Base-by-base conservation (phyloP, 2,329 filamentous ascomycete genomes). In the Pestalotiopsis sp. region DNA sequence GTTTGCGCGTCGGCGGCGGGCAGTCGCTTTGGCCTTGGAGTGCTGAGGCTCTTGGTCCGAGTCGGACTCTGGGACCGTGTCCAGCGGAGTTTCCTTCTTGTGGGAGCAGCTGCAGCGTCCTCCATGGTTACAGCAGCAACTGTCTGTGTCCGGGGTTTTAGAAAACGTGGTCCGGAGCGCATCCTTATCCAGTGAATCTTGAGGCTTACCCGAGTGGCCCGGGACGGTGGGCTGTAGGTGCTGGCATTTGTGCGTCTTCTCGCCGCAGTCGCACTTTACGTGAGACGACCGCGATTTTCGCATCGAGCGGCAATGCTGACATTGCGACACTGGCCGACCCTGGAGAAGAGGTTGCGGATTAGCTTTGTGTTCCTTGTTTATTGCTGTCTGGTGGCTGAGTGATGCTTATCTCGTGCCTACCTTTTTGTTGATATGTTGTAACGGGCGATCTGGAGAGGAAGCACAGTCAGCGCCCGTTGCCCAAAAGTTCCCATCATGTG, bases 341-440 rank as follows among this genome's bases (percentile, higher is more conserved):
- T 64, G 61, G 3, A 6, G 7, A 12, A 23, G 20, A 20, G 25
- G n/a, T 23, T 5, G 38, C 23, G 23, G 27, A 13, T 39, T 41
- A 39, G 20, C 20, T n/a, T 52, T 52, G 45, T 23, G 17, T 20
- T 20, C 20, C 45, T 23, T n/a, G 45, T 52, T 9, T n/a, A 31
- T 31, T 38, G 59, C 27, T 36, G 36, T 13, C n/a, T 64, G 36
- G 38, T 52, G 61, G n/a, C 61, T 13, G 7, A 13, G 27, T 17
- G 13, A 39, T 23, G 25, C 59, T 36, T 7, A 36, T 36, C n/a
- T 39, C 14, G 12, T 25, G 39, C 36, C 20, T 49, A 52, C 61
- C 86, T 98, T 98, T 82, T 97, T 97, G 82, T 97, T 97, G 85
- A 98, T 97, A 80, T 97, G 94, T 78, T 93, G 92, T 73, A 98